Evolutionary conservation across 345 rosid species (phyloP).

Genomic region (Noccaea caerulescens): DNA sequence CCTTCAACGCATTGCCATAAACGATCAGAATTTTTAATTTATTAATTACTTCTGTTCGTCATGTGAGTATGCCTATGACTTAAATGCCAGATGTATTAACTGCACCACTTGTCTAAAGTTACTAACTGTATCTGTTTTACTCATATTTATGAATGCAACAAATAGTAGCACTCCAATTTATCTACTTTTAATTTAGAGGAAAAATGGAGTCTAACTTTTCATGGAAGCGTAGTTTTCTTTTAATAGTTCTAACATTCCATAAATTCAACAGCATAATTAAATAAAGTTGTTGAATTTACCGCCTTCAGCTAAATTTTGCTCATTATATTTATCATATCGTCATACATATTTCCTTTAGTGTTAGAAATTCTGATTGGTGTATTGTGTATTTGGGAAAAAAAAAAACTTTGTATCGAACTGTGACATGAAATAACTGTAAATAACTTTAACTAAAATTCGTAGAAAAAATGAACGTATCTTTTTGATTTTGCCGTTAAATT

Average conservation of each 20-base stretch:
- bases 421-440: not conserved
- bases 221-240: not conserved
- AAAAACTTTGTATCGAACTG: not conserved
- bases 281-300: not conserved
- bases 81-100: conserved; percentile 29
- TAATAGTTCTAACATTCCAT: not conserved
- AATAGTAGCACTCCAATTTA: not conserved
- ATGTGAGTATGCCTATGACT: conserved; percentile 39
- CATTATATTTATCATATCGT: not conserved
- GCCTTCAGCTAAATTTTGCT: not conserved
- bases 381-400: not conserved
- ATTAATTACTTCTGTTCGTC: conserved; percentile 6
- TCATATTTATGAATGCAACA: conserved; percentile 15
- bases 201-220: not conserved
- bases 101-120: conserved; percentile 10
- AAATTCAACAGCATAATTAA: not conserved
- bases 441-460: not conserved
- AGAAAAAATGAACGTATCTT: no score
- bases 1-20: conserved; percentile 19
- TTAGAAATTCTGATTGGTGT: not conserved
- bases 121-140: conserved; percentile 5
- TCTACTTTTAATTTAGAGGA: not conserved
- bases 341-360: not conserved
- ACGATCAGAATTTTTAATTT: not conserved
- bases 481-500: not conserved